Conservation (phyloP, 208 protist genomes). For the Crithidia sp. region DNA sequence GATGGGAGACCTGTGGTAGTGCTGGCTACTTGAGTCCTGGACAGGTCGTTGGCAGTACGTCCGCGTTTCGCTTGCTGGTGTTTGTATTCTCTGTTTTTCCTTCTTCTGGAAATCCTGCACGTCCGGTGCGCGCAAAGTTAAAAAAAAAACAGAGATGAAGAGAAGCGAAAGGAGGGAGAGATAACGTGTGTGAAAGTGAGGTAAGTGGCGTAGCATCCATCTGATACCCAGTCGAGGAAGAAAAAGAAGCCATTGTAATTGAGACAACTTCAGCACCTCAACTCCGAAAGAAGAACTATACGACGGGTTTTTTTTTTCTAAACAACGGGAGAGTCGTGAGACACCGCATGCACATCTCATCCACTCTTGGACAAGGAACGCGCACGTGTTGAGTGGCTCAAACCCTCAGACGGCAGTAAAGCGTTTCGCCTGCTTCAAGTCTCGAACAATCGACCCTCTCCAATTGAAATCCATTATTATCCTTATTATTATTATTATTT, state of each 20-base stretch:
- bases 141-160: conserved; percentile 24
- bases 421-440: too few species aligned
- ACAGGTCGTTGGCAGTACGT: too few species aligned
- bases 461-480: background rate
- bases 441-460: background rate
- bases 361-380: too few species aligned
- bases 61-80: background rate
- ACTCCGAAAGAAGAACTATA: background rate
- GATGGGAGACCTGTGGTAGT: background rate
- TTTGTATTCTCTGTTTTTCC: conserved; percentile 18
- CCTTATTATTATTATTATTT: background rate
- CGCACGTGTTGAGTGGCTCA: too few species aligned
- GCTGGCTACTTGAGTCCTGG: background rate
- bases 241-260: background rate
- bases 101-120: background rate
- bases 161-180: background rate
- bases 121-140: background rate
- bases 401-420: too few species aligned
- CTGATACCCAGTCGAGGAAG: background rate
- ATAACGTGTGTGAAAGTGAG: background rate
- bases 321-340: background rate
- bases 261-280: too few species aligned
- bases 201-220: background rate
- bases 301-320: conserved; percentile 2
- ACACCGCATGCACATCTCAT: background rate